These are phyloP conservation scores for Uronychia binucleata DNA, from an alignment of 73 alveolate genomes.

Conservation along the genomic window DNA sequence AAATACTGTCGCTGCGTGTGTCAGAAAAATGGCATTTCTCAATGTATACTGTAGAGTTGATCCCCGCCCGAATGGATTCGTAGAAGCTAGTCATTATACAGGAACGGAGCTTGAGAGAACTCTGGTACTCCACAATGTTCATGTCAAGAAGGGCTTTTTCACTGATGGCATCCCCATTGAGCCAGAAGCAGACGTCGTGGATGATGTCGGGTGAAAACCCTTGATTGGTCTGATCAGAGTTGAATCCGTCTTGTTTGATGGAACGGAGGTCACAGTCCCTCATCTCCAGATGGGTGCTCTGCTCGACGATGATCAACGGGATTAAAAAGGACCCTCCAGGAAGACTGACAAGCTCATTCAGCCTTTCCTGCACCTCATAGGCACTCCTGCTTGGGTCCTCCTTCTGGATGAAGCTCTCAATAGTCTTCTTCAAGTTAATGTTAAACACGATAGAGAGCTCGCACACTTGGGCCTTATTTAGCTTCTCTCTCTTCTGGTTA, in stretches of 20 bases:
- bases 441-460: constrained; percentile 48
- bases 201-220: background rate
- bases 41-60: constrained; percentile 2
- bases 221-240: background rate
- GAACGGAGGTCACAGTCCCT: constrained; percentile 66
- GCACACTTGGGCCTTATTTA: constrained; percentile 12
- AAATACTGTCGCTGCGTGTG: background rate
- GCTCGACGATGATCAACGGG: constrained; percentile 32
- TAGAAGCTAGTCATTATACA: constrained; percentile 13
- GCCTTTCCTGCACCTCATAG: background rate
- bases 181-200: constrained; percentile 58
- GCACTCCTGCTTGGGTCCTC: background rate
- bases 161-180: constrained; percentile 29
- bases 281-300: constrained; percentile 44
- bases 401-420: constrained; percentile 12
- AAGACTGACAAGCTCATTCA: background rate
- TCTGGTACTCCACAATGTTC: background rate
- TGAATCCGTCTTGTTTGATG: background rate
- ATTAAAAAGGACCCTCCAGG: background rate
- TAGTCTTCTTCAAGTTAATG: constrained; percentile 15
- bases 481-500: background rate
- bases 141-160: background rate
- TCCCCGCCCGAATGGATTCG: constrained; percentile 27
- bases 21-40: constrained; percentile 23
- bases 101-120: constrained; percentile 10